Conservation (phyloP, 2,329 filamentous ascomycete species). For the Aspergillus neotritici region DNA sequence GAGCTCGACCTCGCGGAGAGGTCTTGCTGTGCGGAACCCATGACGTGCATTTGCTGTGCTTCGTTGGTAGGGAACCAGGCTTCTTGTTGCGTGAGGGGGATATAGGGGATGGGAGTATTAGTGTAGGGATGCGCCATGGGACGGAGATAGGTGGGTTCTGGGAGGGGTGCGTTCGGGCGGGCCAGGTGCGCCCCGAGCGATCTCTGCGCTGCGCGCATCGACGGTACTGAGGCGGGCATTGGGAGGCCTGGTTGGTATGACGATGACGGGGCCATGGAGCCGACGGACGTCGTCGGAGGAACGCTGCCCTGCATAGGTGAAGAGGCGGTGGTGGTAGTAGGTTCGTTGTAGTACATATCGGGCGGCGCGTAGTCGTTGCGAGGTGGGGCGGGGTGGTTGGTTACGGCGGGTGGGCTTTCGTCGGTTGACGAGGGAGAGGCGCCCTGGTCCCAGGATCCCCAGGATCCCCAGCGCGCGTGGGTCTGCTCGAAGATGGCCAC, state of each 20-base stretch:
- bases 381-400: slow-evolving; percentile 14
- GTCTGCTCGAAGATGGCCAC: slow-evolving; percentile 67
- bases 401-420: slow-evolving; percentile 19
- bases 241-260: slow-evolving; percentile 13
- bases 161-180: slow-evolving; percentile 18
- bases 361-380: slow-evolving; percentile 15
- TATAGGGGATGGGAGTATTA: slow-evolving; percentile 10
- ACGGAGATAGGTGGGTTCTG: slow-evolving; percentile 31
- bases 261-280: slow-evolving; percentile 14
- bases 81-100: slow-evolving; percentile 25
- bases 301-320: slow-evolving; percentile 6
- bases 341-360: slow-evolving; percentile 1
- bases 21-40: slow-evolving; percentile 17
- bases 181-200: slow-evolving; percentile 16
- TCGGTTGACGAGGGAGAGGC: slow-evolving; percentile 27
- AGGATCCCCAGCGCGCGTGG: slow-evolving; percentile 72
- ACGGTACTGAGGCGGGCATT: slow-evolving; percentile 14
- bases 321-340: too few relatives aligned
- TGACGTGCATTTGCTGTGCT: slow-evolving; percentile 11
- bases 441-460: slow-evolving; percentile 45
- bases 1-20: slow-evolving; percentile 37
- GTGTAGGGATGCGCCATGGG: slow-evolving; percentile 18
- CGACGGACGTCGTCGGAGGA: slow-evolving; percentile 8
- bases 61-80: slow-evolving; percentile 30
- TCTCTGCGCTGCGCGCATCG: slow-evolving; percentile 16